Evolutionary conservation across 176 grass and related monocot species (phyloP), one percentile per base, ranked within the genome.

Genomic region (Metroxylon sagu): DNA sequence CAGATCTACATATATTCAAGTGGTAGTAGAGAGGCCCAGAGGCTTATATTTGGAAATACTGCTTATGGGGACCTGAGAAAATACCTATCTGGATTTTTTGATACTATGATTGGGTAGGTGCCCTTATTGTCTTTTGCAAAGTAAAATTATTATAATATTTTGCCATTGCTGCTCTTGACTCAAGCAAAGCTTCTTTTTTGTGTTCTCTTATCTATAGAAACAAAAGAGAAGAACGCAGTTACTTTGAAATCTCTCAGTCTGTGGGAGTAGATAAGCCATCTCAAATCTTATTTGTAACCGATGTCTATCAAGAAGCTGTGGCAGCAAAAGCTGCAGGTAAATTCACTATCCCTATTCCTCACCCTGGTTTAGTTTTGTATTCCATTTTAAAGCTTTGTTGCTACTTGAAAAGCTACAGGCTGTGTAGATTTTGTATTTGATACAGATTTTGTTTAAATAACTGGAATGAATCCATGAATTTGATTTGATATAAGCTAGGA

Each of bases 1-100:
- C 76, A 97, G 87, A 81, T 91, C 63, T 97, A 97, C 70, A 88
- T 91, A 85, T 97, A 97, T 71, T 97, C 87, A 64, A 97, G 92
- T 78, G 92, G 92, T 65, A 97, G 87, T 50, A 82, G 87, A 72
- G 92, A 97, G 80, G 92, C 87, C 14, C 92, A 97, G 48, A 90
- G 81, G 70, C 83, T 97, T 78, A 66, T 97, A 61, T 97, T 97
- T 80, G 87, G 92, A 23, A 82, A 97, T 60, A 88, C 87, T 65
- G 31, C 69, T 1, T 83, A 78, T 15, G 92, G 92, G 55, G 92
- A 97, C 64, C 73, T 97, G 30, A 74, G 87, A 30, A 76, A 77
- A 17, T 88, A 78, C 69, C 56, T 97, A 17, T 91, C 65, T 83
- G 92, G 92, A 23, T 97, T 76, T 83, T 97, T 97, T 66, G 92